Conservation (phyloP, 2,329 filamentous ascomycete genomes). For the Phyllosticta ampelicida region DNA sequence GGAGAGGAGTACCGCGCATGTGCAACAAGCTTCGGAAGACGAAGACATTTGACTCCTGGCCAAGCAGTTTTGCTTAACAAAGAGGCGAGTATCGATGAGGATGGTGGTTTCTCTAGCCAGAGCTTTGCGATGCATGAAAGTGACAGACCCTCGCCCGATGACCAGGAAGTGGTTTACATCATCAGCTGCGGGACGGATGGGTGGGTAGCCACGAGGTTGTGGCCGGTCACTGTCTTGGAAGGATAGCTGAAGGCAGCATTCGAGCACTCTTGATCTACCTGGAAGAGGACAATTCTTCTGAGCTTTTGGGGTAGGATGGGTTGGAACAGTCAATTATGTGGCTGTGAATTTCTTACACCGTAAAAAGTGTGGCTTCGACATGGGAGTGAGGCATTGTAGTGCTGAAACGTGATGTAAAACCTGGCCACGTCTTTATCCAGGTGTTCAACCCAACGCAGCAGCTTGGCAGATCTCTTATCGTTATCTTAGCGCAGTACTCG, state of each 20-base stretch:
- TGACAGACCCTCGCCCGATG: not conserved
- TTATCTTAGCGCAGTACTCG: not conserved
- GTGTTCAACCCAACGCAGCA: not conserved
- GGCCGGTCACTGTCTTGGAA: not conserved
- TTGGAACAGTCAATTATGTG: no score
- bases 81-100: no score
- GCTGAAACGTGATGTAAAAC: no score
- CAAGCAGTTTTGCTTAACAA: no score
- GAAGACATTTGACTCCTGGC: conserved; percentile 14
- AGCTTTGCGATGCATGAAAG: not conserved
- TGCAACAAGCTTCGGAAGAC: conserved; percentile 50
- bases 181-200: not conserved
- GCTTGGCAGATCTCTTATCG: not conserved
- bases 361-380: no score
- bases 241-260: no score
- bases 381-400: no score
- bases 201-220: not conserved
- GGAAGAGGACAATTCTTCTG: no score
- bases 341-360: no score
- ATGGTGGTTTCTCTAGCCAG: not conserved
- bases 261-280: no score
- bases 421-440: not conserved
- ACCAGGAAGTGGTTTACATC: not conserved
- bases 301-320: no score
- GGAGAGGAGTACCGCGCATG: conserved; percentile 53